phyloP scores from a whole-genome alignment of 768 basidiomycete genomes.

The Serendipita vermifera region DNA sequence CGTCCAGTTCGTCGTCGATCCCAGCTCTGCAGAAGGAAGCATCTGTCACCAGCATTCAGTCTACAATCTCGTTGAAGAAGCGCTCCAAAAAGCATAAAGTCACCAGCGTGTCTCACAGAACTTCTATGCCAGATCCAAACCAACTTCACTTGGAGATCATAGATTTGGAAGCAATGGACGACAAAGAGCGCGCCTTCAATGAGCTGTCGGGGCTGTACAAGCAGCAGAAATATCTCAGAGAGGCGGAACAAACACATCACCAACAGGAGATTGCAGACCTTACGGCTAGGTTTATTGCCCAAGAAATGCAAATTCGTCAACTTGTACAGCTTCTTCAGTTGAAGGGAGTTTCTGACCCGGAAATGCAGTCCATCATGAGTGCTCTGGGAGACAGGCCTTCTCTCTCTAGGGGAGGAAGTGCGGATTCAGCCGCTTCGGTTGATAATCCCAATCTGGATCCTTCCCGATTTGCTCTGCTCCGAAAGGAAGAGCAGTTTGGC shows the following conservation, averaged over 20 bases:
- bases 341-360: background rate
- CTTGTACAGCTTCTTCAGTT: background rate
- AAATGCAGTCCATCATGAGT: background rate
- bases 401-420: background rate
- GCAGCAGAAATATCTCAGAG: background rate
- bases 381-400: background rate
- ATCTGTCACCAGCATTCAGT: too few relatives aligned
- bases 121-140: too few relatives aligned
- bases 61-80: too few relatives aligned
- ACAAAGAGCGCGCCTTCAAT: slow-evolving; percentile 6
- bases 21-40: too few relatives aligned
- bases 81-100: too few relatives aligned
- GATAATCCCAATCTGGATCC: background rate
- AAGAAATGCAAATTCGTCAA: background rate
- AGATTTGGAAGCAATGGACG: background rate
- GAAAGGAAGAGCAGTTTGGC: background rate
- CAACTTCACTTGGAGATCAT: background rate
- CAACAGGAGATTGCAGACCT: background rate
- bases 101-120: too few relatives aligned
- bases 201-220: background rate
- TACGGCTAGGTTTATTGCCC: background rate
- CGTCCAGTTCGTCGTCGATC: too few relatives aligned
- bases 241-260: background rate
- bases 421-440: background rate
- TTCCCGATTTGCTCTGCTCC: background rate